Evolutionary conservation across 345 rosid species (phyloP).

Genomic region (Barbarea vulgaris): DNA sequence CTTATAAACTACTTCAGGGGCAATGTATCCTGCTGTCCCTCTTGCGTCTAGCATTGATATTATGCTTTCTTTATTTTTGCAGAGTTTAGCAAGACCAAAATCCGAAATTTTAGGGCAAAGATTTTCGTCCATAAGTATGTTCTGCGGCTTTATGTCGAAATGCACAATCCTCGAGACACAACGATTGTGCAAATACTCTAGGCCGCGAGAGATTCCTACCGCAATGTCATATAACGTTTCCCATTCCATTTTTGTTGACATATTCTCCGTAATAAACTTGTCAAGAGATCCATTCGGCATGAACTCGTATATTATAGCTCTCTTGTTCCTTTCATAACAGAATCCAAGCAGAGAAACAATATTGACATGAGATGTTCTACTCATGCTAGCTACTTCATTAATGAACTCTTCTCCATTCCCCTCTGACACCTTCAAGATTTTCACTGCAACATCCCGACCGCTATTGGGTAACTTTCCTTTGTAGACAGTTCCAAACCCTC

Average conservation of each 20-base stretch:
- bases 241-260: neutral
- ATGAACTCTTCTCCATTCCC: conserved; percentile 47
- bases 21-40: conserved; percentile 54
- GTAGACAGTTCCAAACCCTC: conserved; percentile 35
- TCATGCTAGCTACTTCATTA: conserved; percentile 54
- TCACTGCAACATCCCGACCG: conserved; percentile 27
- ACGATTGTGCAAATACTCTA: conserved; percentile 52
- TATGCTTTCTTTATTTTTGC: conserved; percentile 39
- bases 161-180: conserved; percentile 54
- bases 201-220: conserved; percentile 45
- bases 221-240: conserved; percentile 39
- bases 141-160: conserved; percentile 57
- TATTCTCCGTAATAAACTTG: conserved; percentile 16
- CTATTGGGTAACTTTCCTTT: conserved; percentile 26
- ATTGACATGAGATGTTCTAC: conserved; percentile 53
- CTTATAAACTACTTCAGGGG: conserved; percentile 44
- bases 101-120: conserved; percentile 49
- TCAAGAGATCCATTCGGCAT: conserved; percentile 50
- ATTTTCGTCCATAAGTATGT: conserved; percentile 43
- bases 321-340: conserved; percentile 41
- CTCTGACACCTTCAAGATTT: conserved; percentile 25
- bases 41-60: conserved; percentile 40
- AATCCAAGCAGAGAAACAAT: conserved; percentile 47
- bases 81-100: conserved; percentile 54
- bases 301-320: conserved; percentile 47